Conservation (phyloP, 2,329 filamentous ascomycete species). For the Grosmannia huntii region DNA sequence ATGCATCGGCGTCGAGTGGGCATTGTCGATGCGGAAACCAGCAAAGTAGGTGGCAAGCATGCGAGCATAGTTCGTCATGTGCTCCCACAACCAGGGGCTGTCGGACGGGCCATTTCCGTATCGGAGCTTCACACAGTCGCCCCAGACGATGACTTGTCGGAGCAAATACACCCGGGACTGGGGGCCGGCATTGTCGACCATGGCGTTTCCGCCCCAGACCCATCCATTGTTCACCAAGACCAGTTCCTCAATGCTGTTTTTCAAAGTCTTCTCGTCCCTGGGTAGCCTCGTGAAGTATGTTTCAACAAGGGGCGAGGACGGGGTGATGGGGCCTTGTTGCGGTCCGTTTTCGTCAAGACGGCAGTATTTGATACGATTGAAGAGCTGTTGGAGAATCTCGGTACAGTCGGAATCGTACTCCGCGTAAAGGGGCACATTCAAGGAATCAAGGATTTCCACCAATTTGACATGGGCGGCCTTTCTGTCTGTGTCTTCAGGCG, state of each 20-base stretch:
- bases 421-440: slow-evolving; percentile 80
- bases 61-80: slow-evolving; percentile 86
- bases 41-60: slow-evolving; percentile 90
- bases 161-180: slow-evolving; percentile 87
- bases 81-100: slow-evolving; percentile 88
- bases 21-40: slow-evolving; percentile 95
- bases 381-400: slow-evolving; percentile 80
- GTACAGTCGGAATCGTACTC: slow-evolving; percentile 80
- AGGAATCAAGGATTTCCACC: slow-evolving; percentile 57
- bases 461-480: slow-evolving; percentile 41
- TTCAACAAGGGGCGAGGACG: slow-evolving; percentile 74
- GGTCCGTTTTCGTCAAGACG: slow-evolving; percentile 88
- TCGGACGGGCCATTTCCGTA: slow-evolving; percentile 73
- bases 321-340: slow-evolving; percentile 66
- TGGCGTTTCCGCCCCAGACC: slow-evolving; percentile 95
- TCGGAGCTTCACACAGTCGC: slow-evolving; percentile 92
- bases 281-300: slow-evolving; percentile 89
- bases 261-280: slow-evolving; percentile 61
- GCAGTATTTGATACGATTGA: slow-evolving; percentile 89
- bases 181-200: slow-evolving; percentile 86
- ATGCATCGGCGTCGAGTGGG: slow-evolving; percentile 87
- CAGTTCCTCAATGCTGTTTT: slow-evolving; percentile 59
- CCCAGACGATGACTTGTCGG: slow-evolving; percentile 94
- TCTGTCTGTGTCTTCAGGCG: slow-evolving; percentile 33
- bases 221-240: slow-evolving; percentile 92